phyloP scores from a whole-genome alignment of 331 rosid species.

The Quercus tomentella region DNA sequence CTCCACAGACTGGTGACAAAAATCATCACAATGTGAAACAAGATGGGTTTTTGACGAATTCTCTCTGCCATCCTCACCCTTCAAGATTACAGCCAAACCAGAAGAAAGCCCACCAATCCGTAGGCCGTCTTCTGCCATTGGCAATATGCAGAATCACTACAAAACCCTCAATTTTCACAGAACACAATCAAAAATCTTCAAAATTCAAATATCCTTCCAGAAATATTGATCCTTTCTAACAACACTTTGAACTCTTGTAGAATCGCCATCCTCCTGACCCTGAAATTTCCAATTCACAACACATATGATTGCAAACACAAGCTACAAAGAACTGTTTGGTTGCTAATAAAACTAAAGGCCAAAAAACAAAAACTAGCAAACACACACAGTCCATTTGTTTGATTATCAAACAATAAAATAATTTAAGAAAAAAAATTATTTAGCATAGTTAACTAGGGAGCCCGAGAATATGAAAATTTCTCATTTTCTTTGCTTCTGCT shows the following conservation, averaged over 20 bases:
- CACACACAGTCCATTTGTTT: slow-evolving; percentile 1
- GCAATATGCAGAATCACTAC: slow-evolving; percentile 22
- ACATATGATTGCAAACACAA: slow-evolving; percentile 1
- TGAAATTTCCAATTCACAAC: slow-evolving; percentile 18
- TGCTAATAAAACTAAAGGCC: background rate
- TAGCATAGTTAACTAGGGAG: background rate
- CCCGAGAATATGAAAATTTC: background rate
- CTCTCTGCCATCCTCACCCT: slow-evolving; percentile 54
- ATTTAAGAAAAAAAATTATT: background rate
- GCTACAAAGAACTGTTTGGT: background rate
- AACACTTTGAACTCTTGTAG: slow-evolving; percentile 11
- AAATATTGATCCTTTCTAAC: slow-evolving; percentile 19
- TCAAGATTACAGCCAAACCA: slow-evolving; percentile 86
- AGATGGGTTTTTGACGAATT: slow-evolving; percentile 51
- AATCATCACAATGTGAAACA: slow-evolving; percentile 75
- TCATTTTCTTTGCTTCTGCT: background rate
- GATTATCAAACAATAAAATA: background rate
- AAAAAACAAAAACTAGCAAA: slow-evolving; percentile 9
- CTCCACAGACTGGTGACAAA: slow-evolving; percentile 77
- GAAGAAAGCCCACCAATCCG: slow-evolving; percentile 88
- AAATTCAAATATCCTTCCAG: slow-evolving; percentile 29
- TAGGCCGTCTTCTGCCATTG: slow-evolving; percentile 74
- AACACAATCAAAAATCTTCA: slow-evolving; percentile 24
- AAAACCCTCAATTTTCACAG: slow-evolving; percentile 29
- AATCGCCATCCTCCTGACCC: slow-evolving; percentile 12